Percentiles rank a stretch among this genome's conserved stretches.
Conservation (phyloP, 2,329 filamentous ascomycete genomes). For the Paecilomyces niveus region DNA sequence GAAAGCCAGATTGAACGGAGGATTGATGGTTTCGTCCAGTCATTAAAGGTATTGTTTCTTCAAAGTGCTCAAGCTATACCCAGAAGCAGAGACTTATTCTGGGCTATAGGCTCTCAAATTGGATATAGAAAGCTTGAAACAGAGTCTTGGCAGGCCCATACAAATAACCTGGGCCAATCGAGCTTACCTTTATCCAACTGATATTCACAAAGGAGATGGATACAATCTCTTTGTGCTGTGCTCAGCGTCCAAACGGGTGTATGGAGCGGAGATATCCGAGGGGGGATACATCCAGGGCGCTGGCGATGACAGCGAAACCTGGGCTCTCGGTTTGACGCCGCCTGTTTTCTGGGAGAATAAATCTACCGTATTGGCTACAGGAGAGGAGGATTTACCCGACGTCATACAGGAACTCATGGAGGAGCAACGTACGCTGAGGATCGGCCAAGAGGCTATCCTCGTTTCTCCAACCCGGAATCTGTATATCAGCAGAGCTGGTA, state of each 20-base stretch:
- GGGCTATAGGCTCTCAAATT: constrained; percentile 54
- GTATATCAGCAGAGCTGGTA: constrained; percentile 20
- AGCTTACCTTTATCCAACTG: constrained; percentile 47
- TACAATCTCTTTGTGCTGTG: constrained; percentile 75
- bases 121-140: constrained; percentile 48
- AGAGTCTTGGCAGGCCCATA: constrained; percentile 62
- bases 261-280: constrained; percentile 61
- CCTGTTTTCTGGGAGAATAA: constrained; percentile 70
- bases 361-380: constrained; percentile 51
- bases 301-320: constrained; percentile 90
- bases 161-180: constrained; percentile 74
- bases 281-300: constrained; percentile 87
- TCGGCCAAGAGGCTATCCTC: constrained; percentile 17
- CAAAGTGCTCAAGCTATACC: neutral
- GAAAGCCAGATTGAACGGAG: constrained; percentile 66
- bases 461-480: constrained; percentile 33
- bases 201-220: constrained; percentile 39
- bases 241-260: constrained; percentile 69
- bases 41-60: constrained; percentile 35
- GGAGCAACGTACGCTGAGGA: constrained; percentile 14
- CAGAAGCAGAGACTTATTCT: constrained; percentile 17
- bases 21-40: constrained; percentile 50
- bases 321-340: constrained; percentile 75
- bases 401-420: constrained; percentile 42
- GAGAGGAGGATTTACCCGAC: constrained; percentile 57